Percentiles rank a stretch among this genome's conserved stretches.
Evolutionary conservation across 306 rosid genomes (phyloP).

Genomic region (Cicer pinnatifidum): DNA sequence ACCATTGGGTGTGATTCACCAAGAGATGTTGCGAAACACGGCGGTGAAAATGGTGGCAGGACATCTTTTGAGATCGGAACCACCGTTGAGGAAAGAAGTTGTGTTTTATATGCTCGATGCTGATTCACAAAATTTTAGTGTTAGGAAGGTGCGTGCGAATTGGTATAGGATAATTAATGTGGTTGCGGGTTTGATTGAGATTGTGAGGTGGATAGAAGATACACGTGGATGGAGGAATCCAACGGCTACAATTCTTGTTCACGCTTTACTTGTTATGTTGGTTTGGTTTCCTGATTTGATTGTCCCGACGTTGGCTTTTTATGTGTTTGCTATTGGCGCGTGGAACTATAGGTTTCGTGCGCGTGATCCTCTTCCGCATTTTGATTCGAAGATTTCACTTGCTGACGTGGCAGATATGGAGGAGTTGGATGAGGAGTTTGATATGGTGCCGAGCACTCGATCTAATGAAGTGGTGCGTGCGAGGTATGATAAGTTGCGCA

Average conservation of each 20-base stretch:
- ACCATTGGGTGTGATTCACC: constrained; percentile 75
- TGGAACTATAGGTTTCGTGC: constrained; percentile 80
- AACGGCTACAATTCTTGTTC: constrained; percentile 70
- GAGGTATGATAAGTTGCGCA: constrained; percentile 76
- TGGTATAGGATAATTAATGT: constrained; percentile 72
- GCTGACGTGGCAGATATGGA: constrained; percentile 63
- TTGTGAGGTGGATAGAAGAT: constrained; percentile 69
- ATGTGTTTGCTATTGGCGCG: constrained; percentile 63
- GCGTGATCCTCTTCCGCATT: constrained; percentile 58
- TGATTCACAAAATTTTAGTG: constrained; percentile 73
- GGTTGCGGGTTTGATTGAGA: constrained; percentile 56
- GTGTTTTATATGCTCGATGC: constrained; percentile 76
- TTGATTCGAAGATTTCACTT: constrained; percentile 67
- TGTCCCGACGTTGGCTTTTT: constrained; percentile 63
- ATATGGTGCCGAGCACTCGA: constrained; percentile 57
- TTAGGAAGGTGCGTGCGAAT: constrained; percentile 78
- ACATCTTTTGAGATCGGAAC: constrained; percentile 75
- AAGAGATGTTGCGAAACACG: constrained; percentile 63
- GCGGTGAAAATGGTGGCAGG: constrained; percentile 68
- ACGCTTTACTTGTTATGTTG: constrained; percentile 65
- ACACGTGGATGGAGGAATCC: constrained; percentile 88
- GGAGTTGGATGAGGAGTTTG: constrained; percentile 87
- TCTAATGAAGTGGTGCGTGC: constrained; percentile 49
- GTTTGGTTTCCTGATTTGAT: constrained; percentile 93
- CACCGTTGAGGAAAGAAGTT: constrained; percentile 68